phyloP scores from a whole-genome alignment of 1,284 basidiomycete genomes.

The Coniferiporia sulphurascens region DNA sequence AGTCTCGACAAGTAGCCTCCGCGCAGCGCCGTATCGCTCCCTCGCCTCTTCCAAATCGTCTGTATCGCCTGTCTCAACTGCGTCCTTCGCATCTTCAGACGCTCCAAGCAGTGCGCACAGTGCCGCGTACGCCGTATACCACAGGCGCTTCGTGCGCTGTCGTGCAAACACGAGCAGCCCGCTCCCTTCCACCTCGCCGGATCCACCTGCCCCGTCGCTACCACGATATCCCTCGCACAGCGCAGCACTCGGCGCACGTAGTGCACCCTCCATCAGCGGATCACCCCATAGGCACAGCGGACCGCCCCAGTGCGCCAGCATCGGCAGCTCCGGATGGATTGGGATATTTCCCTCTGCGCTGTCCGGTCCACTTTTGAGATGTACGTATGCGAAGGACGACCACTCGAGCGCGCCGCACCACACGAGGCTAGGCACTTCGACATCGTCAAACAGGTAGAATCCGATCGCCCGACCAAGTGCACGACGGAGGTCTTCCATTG shows the following conservation, averaged over 20 bases:
- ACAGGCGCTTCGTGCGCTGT: conserved; percentile 62
- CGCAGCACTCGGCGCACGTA: conserved; percentile 45
- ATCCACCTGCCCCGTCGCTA: conserved; percentile 5
- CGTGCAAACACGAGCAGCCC: conserved; percentile 45
- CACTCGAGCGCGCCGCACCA: conserved; percentile 47
- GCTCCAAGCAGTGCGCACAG: conserved; percentile 37
- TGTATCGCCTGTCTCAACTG: no score
- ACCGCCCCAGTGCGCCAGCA: conserved; percentile 38
- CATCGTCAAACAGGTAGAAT: conserved; percentile 69
- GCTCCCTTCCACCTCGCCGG: no score
- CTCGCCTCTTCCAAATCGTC: no score
- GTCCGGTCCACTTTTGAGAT: conserved; percentile 22
- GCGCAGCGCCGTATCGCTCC: no score
- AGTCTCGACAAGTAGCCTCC: no score
- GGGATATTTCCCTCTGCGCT: conserved; percentile 21
- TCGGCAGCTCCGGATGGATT: conserved; percentile 23
- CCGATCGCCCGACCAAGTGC: conserved; percentile 63
- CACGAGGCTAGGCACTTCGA: conserved; percentile 62
- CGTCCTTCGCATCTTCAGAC: no score
- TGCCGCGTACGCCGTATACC: conserved; percentile 67
- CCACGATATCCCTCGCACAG: conserved; percentile 58
- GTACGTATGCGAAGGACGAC: conserved; percentile 41
- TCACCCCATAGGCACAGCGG: conserved; percentile 59
- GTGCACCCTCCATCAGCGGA: conserved; percentile 60
- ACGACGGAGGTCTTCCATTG: conserved; percentile 41